Conservation (phyloP, 179 eudicot genomes). For the Spergularia azorica region DNA sequence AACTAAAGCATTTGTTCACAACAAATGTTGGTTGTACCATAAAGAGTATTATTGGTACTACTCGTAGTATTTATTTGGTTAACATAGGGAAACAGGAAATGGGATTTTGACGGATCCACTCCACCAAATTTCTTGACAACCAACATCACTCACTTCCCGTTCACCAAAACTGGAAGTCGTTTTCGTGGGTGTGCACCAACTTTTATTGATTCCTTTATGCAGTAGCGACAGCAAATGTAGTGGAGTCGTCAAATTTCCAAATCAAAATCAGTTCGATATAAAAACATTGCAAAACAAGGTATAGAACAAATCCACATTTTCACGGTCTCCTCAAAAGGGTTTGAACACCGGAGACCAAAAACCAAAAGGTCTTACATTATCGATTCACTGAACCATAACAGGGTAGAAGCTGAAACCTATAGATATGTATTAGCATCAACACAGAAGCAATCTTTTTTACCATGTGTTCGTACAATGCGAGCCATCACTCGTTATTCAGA, state of each 20-base stretch:
- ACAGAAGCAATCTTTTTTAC: neutral
- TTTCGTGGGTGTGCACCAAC: too few species aligned
- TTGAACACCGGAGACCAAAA: neutral
- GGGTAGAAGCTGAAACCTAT: neutral
- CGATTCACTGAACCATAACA: neutral
- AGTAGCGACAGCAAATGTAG: too few species aligned
- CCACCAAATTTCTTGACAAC: too few species aligned
- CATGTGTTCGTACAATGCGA: neutral
- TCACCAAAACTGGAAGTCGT: too few species aligned
- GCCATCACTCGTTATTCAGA: slow-evolving; percentile 19
- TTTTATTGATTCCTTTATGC: too few species aligned
- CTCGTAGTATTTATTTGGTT: too few species aligned
- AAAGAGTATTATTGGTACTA: neutral
- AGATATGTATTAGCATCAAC: slow-evolving; percentile 12
- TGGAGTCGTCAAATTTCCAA: too few species aligned
- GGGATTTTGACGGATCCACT: too few species aligned
- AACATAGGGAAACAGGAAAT: too few species aligned
- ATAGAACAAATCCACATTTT: neutral
- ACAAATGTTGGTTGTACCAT: slow-evolving; percentile 7
- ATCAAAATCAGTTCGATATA: too few species aligned
- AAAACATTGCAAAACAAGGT: neutral
- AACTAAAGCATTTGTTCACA: neutral
- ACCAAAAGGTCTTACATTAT: neutral
- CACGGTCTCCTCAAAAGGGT: neutral
- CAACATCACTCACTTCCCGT: too few species aligned